phyloP scores from a whole-genome alignment of 345 rosid genomes.

The Durio zibethinus region DNA sequence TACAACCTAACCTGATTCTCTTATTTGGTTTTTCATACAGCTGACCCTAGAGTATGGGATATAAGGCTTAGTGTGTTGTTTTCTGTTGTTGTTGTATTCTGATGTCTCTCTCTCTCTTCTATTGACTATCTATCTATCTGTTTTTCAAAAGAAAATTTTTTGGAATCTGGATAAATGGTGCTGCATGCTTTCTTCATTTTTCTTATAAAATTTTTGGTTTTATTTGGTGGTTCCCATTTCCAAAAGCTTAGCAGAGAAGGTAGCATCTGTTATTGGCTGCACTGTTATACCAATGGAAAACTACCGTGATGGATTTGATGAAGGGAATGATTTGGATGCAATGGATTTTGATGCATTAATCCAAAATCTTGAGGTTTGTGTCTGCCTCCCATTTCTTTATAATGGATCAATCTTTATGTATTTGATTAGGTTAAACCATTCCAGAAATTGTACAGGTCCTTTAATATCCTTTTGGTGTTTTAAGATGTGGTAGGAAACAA shows the following conservation, averaged over 20 bases:
- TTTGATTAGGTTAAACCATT: constrained; percentile 5
- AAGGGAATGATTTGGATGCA: constrained; percentile 79
- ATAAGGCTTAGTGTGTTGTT: no score
- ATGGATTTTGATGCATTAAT: constrained; percentile 85
- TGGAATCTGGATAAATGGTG: background rate
- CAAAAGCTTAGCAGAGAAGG: constrained; percentile 97
- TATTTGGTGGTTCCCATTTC: constrained; percentile 27
- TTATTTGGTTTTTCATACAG: no score
- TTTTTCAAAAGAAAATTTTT: background rate
- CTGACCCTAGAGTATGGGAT: no score
- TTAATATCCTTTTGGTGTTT: background rate
- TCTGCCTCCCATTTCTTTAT: constrained; percentile 4
- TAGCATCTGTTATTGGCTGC: constrained; percentile 93
- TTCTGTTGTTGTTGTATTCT: no score
- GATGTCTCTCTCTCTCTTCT: constrained; percentile 4
- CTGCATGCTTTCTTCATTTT: background rate
- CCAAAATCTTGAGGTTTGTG: constrained; percentile 74
- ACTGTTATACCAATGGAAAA: constrained; percentile 96
- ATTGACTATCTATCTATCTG: background rate
- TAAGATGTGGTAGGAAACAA: background rate
- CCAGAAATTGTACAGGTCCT: background rate
- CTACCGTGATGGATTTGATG: constrained; percentile 75
- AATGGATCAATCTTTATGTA: background rate
- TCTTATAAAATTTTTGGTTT: constrained; percentile 13
- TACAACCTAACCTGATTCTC: no score